Evolutionary conservation across 208 protist genomes (phyloP), one percentile per base, ranked within the genome.

Genomic region (Trypanosoma cruzi): DNA sequence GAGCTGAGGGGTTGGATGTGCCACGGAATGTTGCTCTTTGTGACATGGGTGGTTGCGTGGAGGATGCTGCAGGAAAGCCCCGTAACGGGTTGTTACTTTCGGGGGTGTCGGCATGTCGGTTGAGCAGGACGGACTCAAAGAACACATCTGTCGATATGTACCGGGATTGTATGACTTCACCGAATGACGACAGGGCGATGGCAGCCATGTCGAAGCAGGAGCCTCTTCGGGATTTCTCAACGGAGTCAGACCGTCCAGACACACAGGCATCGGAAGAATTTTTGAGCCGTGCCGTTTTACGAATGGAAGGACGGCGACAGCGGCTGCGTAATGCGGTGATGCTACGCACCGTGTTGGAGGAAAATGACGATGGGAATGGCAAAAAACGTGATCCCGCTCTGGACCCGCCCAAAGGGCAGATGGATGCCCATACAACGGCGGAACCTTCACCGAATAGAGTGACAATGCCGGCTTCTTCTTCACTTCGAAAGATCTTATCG

Each of bases 241-340:
- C 40, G 40, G 40, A 7, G 13, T 20, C 40, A 8, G 16, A 22
- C 16, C 44, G 4, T 4, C 4, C 44, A n/a, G 48, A 26, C 22
- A 52, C 48, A 18, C 22, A 4, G 36, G 13, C 18, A n/a, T 46
- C 20, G 6, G 54, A 77, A 20, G 56, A 40, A 2, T 54, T 67
- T 42, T 37, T 57, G 8, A 64, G n/a, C 4, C 44, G 29, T 0
- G 57, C 59, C 6, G 44, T 36, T 5, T 53, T 34, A 2, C 71
- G 71, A 6, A 66, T 59, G 40, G 53, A 56, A 37, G 60, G 36
- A 49, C 61, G 71, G 20, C n/a, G 54, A 49, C 50, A 57, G 63
- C 4, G 71, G 24, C 20, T 76, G 36, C 18, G 37, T 22, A 63
- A 76, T 13, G 64, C 32, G 13, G 64, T 69, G 36, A 53, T 46